Conservation (phyloP, 495 filamentous ascomycete species). For the Podospora anserina region DNA sequence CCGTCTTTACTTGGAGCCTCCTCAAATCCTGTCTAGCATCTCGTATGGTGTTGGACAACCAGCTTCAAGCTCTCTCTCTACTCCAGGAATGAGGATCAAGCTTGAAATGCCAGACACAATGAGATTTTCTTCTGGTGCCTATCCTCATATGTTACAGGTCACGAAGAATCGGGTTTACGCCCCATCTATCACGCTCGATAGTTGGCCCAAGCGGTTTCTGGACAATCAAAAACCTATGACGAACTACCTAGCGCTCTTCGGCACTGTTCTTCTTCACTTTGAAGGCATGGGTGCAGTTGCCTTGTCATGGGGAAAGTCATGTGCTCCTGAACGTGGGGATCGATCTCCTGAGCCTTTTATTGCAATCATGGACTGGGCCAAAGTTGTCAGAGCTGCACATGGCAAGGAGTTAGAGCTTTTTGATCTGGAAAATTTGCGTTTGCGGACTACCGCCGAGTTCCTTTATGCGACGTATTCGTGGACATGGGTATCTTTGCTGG, state of each 20-base stretch:
- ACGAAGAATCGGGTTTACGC: constrained; percentile 1
- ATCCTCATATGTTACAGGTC: constrained; percentile 2
- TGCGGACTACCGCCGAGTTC: not conserved
- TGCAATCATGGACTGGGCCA: constrained; percentile 7
- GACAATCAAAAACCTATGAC: not conserved
- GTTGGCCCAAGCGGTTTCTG: constrained; percentile 1
- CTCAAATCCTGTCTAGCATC: not conserved
- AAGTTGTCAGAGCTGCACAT: not conserved
- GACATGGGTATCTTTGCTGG: not conserved
- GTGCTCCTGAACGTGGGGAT: not conserved
- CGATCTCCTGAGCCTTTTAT: not conserved
- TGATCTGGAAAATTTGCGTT: not conserved
- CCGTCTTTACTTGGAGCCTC: constrained; percentile 2
- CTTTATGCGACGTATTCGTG: not conserved
- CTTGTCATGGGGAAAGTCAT: constrained; percentile 5
- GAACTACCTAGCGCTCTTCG: not conserved
- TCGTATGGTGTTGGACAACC: not conserved
- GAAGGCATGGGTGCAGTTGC: not conserved
- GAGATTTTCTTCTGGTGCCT: not conserved
- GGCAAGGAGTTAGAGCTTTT: not conserved
- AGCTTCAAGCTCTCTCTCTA: not conserved
- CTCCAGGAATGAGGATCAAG: constrained; percentile 4
- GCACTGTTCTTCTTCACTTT: not conserved
- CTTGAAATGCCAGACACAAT: not conserved
- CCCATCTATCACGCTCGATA: not conserved